Evolutionary conservation across 768 basidiomycete genomes (phyloP).

Genomic region (Hortiboletus campestris): DNA sequence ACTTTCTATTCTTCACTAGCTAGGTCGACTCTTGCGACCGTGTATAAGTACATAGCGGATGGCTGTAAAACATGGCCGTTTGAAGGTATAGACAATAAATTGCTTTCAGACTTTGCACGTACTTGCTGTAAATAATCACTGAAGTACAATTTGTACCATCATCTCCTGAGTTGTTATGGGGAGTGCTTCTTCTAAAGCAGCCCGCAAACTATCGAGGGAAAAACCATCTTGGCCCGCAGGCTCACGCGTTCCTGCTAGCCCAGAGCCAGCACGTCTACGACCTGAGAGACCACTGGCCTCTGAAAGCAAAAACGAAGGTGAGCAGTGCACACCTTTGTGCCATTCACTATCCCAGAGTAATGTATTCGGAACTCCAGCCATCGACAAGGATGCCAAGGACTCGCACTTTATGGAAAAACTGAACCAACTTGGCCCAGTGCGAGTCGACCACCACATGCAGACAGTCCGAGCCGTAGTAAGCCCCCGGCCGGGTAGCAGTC

Average conservation of each 20-base stretch:
- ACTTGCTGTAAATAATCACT: neutral
- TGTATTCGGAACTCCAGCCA: slow-evolving; percentile 38
- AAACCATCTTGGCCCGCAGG: slow-evolving; percentile 47
- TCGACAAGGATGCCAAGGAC: slow-evolving; percentile 65
- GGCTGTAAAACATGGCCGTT: slow-evolving; percentile 38
- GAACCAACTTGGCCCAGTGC: slow-evolving; percentile 61
- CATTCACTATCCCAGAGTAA: neutral
- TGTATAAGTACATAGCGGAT: slow-evolving; percentile 41
- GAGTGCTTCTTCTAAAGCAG: slow-evolving; percentile 55
- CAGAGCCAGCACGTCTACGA: slow-evolving; percentile 12
- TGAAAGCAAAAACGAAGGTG: slow-evolving; percentile 53
- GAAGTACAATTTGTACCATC: neutral
- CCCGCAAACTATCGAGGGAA: slow-evolving; percentile 53
- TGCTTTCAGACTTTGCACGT: slow-evolving; percentile 7
- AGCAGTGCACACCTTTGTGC: neutral
- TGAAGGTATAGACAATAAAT: slow-evolving; percentile 32
- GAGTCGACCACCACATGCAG: slow-evolving; percentile 64
- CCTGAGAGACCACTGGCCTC: slow-evolving; percentile 39
- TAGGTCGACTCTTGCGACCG: slow-evolving; percentile 31
- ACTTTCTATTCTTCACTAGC: slow-evolving; percentile 30
- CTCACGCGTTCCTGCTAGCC: slow-evolving; percentile 34
- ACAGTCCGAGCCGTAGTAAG: slow-evolving; percentile 45
- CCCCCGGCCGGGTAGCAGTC: too few species aligned
- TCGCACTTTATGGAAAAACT: slow-evolving; percentile 71
- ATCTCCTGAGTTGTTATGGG: slow-evolving; percentile 46